These are phyloP conservation scores for Zasmidium angulare DNA, from an alignment of 2,329 filamentous ascomycete species.

Conservation along the genomic window DNA sequence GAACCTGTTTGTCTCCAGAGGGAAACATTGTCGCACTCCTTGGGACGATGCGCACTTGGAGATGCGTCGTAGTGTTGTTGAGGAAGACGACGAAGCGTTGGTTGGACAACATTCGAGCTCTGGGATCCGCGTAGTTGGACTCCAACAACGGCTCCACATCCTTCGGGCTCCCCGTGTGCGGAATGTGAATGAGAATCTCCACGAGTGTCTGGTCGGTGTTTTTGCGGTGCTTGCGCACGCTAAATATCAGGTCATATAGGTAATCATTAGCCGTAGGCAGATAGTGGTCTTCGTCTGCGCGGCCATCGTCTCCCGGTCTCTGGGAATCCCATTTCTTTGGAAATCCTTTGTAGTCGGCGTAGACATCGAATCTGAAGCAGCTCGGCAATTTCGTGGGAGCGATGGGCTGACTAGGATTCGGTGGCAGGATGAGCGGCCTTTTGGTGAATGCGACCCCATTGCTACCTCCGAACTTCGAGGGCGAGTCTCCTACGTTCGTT, in stretches of 20 bases:
- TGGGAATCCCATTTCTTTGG: not conserved
- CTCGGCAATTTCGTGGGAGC: not conserved
- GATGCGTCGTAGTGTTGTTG: not conserved
- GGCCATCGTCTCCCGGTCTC: no score
- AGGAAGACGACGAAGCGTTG: not conserved
- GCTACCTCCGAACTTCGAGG: no score
- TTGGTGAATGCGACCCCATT: not conserved
- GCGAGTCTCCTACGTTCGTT: no score
- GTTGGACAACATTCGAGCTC: not conserved
- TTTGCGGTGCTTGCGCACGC: not conserved
- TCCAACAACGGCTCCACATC: not conserved
- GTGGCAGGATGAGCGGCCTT: not conserved
- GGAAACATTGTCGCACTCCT: not conserved
- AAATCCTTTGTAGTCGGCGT: not conserved
- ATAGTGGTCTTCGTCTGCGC: not conserved
- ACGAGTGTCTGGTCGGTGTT: not conserved
- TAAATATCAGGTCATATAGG: conserved; percentile 3
- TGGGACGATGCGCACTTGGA: not conserved
- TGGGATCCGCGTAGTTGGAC: not conserved
- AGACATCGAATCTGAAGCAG: not conserved
- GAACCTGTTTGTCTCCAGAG: not conserved
- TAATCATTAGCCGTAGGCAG: not conserved
- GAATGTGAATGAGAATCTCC: not conserved
- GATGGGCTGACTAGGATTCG: not conserved
- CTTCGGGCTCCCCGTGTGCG: not conserved